phyloP scores from a whole-genome alignment of 306 rosid species.

The Fagus sylvatica region DNA sequence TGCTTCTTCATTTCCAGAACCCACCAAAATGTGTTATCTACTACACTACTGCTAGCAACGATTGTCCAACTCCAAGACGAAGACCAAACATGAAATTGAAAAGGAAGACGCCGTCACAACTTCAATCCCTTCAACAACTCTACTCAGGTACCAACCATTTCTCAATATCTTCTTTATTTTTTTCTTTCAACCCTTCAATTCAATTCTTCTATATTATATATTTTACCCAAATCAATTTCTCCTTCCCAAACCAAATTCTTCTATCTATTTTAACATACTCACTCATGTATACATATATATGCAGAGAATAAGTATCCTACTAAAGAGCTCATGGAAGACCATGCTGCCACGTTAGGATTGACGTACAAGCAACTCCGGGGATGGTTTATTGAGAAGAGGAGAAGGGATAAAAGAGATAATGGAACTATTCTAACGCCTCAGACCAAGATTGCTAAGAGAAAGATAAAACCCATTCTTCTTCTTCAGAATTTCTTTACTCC shows the following conservation, averaged over 20 bases:
- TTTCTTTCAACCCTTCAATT: too few species aligned
- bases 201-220: too few species aligned
- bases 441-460: constrained; percentile 25
- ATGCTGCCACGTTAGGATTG: constrained; percentile 50
- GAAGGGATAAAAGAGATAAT: constrained; percentile 48
- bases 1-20: too few species aligned
- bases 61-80: not conserved
- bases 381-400: constrained; percentile 64
- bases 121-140: constrained; percentile 40
- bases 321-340: constrained; percentile 40
- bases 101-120: constrained; percentile 35
- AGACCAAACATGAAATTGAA: constrained; percentile 32
- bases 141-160: constrained; percentile 26
- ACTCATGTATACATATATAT: not conserved
- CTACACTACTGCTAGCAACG: too few species aligned
- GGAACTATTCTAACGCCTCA: constrained; percentile 21
- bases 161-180: not conserved
- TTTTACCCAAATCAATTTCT: too few species aligned
- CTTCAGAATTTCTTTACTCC: constrained; percentile 42
- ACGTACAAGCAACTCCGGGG: constrained; percentile 55
- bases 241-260: too few species aligned
- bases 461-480: constrained; percentile 26
- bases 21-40: too few species aligned
- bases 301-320: constrained; percentile 67
- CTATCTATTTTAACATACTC: too few species aligned